Evolutionary conservation across 1,139 yeast species (phyloP).

Genomic region (Hyphopichia fennica): DNA sequence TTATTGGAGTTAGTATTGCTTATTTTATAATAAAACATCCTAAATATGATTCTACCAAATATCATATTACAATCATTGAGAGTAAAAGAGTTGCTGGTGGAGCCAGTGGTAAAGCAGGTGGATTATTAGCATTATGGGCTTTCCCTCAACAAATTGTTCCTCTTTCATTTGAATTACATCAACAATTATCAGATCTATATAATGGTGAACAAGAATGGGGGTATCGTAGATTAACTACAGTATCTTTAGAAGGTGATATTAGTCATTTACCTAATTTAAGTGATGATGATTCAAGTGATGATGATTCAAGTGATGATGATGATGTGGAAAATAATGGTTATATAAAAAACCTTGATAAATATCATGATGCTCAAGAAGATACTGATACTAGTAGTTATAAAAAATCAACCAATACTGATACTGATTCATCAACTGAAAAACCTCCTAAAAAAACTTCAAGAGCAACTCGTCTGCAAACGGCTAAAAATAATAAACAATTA

Average conservation of each 20-base stretch:
- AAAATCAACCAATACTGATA: slow-evolving; percentile 16
- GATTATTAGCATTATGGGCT: slow-evolving; percentile 91
- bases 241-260: slow-evolving; percentile 83
- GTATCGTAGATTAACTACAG: slow-evolving; percentile 82
- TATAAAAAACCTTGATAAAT: not conserved
- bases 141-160: slow-evolving; percentile 95
- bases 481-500: slow-evolving; percentile 9
- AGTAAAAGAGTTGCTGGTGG: slow-evolving; percentile 95
- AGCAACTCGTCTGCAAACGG: slow-evolving; percentile 19
- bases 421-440: slow-evolving; percentile 23
- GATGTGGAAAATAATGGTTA: not conserved
- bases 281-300: slow-evolving; percentile 19
- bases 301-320: slow-evolving; percentile 9
- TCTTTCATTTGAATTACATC: slow-evolving; percentile 81
- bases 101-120: slow-evolving; percentile 98
- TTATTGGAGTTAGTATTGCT: slow-evolving; percentile 94
- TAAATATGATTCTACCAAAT: slow-evolving; percentile 64
- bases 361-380: slow-evolving; percentile 6
- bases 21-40: slow-evolving; percentile 86
- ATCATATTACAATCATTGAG: slow-evolving; percentile 86
- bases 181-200: slow-evolving; percentile 73
- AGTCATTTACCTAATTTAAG: slow-evolving; percentile 22
- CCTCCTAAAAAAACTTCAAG: slow-evolving; percentile 39
- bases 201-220: slow-evolving; percentile 91
- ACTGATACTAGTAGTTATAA: slow-evolving; percentile 8